Evolutionary conservation across 1,284 basidiomycete species (phyloP), one percentile per base, ranked within the genome.

Genomic region (Trametes sp.): DNA sequence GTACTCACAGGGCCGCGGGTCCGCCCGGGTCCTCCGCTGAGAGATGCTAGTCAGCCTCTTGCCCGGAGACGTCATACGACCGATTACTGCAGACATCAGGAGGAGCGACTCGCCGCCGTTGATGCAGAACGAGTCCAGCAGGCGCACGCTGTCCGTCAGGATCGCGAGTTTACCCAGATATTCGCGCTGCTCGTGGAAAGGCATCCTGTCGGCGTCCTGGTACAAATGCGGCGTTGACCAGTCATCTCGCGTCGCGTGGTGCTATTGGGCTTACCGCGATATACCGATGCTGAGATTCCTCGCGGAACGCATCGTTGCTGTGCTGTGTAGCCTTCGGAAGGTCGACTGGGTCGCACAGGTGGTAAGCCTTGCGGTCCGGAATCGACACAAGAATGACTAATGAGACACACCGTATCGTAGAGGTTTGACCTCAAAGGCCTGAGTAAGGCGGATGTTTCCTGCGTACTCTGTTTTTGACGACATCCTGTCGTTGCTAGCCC

Each of bases 51-150:
- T 57, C 35, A 38, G 42, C 19, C 42, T 10, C 23, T 8, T 11
- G 21, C 21, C 8, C 23, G 9, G 21, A 10, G 13, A 45, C 9
- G 21, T 23, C 8, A 11, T 10, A 24, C n/a, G 3, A 4, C 9
- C 3, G 28, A 21, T 5, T 7, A 19, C 8, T 19, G 16, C 53
- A 35, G 9, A 57, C 56, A 57, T 51, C 16, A 48, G 16, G 35
- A 57, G 23, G 26, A 50, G 29, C 7, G 56, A 48, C 19, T 57
- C 56, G 28, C 56, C 56, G 26, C 29, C 21, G 28, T 51, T 51
- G 48, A 57, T 26, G 35, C 48, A 51, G 29, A 35, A 41, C 14
- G 48, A 28, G 21, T 23, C 42, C 1, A 29, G 24, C 26, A 16
- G 21, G 38, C 7, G 35, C 6, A 57, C 48, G 29, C 35, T 23